Evolutionary conservation across 352 stramenopile genomes (phyloP).

Genomic region (Pythium grandisporangium): DNA sequence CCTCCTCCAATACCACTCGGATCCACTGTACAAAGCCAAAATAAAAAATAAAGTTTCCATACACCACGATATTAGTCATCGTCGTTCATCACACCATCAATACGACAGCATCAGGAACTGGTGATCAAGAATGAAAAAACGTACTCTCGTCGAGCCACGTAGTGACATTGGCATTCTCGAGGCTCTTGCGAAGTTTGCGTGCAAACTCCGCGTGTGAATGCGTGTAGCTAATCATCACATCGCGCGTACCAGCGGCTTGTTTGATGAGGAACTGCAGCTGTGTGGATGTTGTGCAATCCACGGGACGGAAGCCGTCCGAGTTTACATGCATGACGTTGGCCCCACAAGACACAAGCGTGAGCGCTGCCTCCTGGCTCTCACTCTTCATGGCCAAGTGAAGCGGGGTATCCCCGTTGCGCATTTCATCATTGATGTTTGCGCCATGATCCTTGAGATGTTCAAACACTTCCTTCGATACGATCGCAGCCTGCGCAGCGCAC

Average conservation of each 20-base stretch:
- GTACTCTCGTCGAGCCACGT: slow-evolving; percentile 67
- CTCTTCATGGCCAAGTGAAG: slow-evolving; percentile 71
- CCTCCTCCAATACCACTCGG: slow-evolving; percentile 71
- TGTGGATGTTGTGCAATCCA: slow-evolving; percentile 79
- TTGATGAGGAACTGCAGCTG: slow-evolving; percentile 81
- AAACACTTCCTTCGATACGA: slow-evolving; percentile 41
- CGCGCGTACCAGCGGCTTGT: slow-evolving; percentile 56
- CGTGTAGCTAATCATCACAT: slow-evolving; percentile 87
- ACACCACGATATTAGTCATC: neutral
- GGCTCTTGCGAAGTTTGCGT: slow-evolving; percentile 48
- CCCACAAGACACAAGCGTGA: slow-evolving; percentile 46
- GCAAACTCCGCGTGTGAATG: slow-evolving; percentile 74
- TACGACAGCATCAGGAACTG: too few species aligned
- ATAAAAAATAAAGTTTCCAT: neutral
- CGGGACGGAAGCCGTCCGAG: slow-evolving; percentile 47
- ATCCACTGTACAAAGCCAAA: slow-evolving; percentile 26
- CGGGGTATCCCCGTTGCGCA: slow-evolving; percentile 61
- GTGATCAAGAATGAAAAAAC: too few species aligned
- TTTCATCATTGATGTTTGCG: slow-evolving; percentile 53
- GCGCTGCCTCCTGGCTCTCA: slow-evolving; percentile 46
- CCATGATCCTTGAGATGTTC: slow-evolving; percentile 35
- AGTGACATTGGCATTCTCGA: slow-evolving; percentile 69
- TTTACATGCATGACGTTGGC: slow-evolving; percentile 60
- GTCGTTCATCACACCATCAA: neutral
- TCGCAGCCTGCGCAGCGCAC: slow-evolving; percentile 45